These are phyloP conservation scores for Fusarium drepaniforme DNA, from an alignment of 2,329 filamentous ascomycete species.

Conservation along the genomic window DNA sequence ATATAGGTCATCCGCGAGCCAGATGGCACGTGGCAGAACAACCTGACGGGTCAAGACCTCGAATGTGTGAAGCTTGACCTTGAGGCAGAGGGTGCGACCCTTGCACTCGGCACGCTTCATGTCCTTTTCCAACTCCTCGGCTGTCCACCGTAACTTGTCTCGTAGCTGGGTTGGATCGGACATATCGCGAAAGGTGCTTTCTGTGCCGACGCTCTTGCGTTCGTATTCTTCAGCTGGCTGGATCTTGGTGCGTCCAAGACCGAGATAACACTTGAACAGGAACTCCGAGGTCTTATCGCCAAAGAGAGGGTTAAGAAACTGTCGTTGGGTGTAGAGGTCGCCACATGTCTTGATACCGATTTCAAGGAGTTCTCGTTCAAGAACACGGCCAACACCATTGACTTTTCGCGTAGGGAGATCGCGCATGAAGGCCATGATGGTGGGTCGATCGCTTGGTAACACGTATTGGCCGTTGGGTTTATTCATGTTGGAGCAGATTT, in stretches of 20 bases:
- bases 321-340: conserved; percentile 83
- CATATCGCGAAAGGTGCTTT: conserved; percentile 90
- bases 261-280: conserved; percentile 84
- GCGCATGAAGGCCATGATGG: conserved; percentile 89
- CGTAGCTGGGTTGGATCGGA: conserved; percentile 75
- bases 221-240: conserved; percentile 91
- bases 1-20: conserved; percentile 84
- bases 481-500: conserved; percentile 95
- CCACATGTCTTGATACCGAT: conserved; percentile 91
- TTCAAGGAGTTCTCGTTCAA: conserved; percentile 90
- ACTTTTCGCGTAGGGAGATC: conserved; percentile 89
- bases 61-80: conserved; percentile 94
- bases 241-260: conserved; percentile 85
- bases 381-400: conserved; percentile 93
- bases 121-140: conserved; percentile 89
- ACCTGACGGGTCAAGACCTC: conserved; percentile 90
- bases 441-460: conserved; percentile 76
- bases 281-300: conserved; percentile 94
- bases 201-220: conserved; percentile 93
- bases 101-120: conserved; percentile 84
- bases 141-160: conserved; percentile 82
- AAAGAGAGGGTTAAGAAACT: conserved; percentile 81
- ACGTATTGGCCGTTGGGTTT: conserved; percentile 95
- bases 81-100: conserved; percentile 90
- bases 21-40: conserved; percentile 78